A percentile compares a stretch with the other conserved stretches of the same genome.
Conservation (phyloP, 1,284 basidiomycete species). For the Irpex sp. region DNA sequence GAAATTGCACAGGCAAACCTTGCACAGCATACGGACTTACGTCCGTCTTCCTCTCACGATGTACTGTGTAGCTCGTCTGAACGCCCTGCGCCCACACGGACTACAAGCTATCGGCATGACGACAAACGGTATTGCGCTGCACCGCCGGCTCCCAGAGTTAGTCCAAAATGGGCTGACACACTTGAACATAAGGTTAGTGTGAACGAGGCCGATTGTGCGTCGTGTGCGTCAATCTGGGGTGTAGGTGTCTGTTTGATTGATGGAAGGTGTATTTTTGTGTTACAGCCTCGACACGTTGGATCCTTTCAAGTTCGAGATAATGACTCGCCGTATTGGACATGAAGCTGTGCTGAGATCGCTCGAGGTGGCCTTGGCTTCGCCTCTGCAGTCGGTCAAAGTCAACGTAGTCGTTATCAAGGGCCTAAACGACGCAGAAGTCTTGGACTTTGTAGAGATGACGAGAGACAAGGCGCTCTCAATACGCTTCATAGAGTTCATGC, state of each 20-base stretch:
- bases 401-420: conserved; percentile 83
- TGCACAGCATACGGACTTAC: conserved; percentile 9
- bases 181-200: conserved; percentile 69
- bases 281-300: conserved; percentile 81
- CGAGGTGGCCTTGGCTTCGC: conserved; percentile 53
- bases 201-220: neutral
- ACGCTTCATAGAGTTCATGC: conserved; percentile 93
- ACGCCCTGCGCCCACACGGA: conserved; percentile 54
- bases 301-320: conserved; percentile 84
- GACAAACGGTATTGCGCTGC: conserved; percentile 76
- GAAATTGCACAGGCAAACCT: conserved; percentile 2
- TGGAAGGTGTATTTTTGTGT: neutral
- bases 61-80: conserved; percentile 44
- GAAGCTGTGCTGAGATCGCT: conserved; percentile 71
- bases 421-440: conserved; percentile 76
- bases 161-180: conserved; percentile 77
- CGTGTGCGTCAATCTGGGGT: conserved; percentile 3
- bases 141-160: conserved; percentile 66
- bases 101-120: conserved; percentile 84
- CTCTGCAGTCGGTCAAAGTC: conserved; percentile 66
- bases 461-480: conserved; percentile 62
- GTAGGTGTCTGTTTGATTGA: conserved; percentile 8
- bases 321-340: conserved; percentile 76
- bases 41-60: conserved; percentile 7
- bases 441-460: conserved; percentile 78